Percentiles rank a stretch among this genome's conserved stretches.
phyloP scores from a whole-genome alignment of 257 asterid species.

The Solanum medicagineum region DNA sequence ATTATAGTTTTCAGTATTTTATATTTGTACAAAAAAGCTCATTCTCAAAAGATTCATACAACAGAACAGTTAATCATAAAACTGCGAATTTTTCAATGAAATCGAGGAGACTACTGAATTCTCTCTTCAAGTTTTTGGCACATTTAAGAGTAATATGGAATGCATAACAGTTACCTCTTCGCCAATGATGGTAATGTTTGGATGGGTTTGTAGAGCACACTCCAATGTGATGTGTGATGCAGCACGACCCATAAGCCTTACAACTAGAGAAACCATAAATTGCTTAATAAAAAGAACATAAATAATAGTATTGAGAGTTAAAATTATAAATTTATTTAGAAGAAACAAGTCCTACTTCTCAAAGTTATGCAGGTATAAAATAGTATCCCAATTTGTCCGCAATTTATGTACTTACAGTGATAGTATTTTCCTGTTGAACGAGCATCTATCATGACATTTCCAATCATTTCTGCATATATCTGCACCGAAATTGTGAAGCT shows the following conservation, averaged over 20 bases:
- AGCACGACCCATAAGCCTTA: slow-evolving; percentile 98
- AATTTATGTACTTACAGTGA: slow-evolving; percentile 53
- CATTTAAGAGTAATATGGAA: neutral
- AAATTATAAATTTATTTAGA: neutral
- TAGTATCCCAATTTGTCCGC: neutral
- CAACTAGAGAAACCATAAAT: slow-evolving; percentile 36
- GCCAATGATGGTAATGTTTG: slow-evolving; percentile 86
- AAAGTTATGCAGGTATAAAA: neutral
- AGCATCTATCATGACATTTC: slow-evolving; percentile 86
- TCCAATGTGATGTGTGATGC: slow-evolving; percentile 98
- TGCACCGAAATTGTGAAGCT: slow-evolving; percentile 14
- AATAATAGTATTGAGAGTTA: neutral
- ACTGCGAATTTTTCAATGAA: neutral
- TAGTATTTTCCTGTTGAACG: slow-evolving; percentile 99
- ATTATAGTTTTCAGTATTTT: neutral
- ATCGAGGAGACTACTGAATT: neutral
- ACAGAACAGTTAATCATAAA: neutral
- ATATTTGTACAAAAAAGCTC: neutral
- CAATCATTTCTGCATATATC: slow-evolving; percentile 98
- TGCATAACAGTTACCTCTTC: slow-evolving; percentile 63
- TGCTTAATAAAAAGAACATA: neutral
- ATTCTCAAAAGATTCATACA: neutral
- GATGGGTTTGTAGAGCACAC: slow-evolving; percentile 97
- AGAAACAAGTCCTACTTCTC: neutral
- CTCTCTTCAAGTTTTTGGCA: neutral